phyloP scores from a whole-genome alignment of 768 basidiomycete species.

The Kwoniella sp. region DNA sequence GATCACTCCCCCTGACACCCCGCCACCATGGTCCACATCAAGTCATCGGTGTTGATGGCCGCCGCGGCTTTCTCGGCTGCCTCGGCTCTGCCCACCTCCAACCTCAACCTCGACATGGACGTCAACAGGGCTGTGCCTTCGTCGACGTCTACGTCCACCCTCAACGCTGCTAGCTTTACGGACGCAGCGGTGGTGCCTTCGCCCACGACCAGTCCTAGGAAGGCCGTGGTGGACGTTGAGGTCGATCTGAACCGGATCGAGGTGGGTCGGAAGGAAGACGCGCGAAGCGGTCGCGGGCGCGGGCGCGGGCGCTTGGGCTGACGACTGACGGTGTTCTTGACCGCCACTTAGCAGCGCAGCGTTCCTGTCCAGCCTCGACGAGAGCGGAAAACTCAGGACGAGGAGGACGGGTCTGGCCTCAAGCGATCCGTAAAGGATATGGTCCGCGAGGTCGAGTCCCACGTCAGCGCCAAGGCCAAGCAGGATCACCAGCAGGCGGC shows the following conservation, averaged over 20 bases:
- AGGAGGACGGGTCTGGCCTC: constrained; percentile 2
- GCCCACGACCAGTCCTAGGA: background rate
- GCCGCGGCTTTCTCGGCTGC: constrained; percentile 15
- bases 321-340: background rate
- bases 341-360: background rate
- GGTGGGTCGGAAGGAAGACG: background rate
- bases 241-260: constrained; percentile 5
- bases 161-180: background rate
- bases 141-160: background rate
- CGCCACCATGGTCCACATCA: constrained; percentile 16
- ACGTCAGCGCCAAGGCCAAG: background rate
- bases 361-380: constrained; percentile 2
- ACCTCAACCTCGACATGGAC: constrained; percentile 5
- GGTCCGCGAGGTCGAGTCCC: constrained; percentile 2
- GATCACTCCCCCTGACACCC: background rate
- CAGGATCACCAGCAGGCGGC: no score
- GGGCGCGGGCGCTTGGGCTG: background rate
- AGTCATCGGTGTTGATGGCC: constrained; percentile 15
- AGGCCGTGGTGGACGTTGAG: constrained; percentile 7
- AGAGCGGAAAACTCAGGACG: background rate
- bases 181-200: background rate
- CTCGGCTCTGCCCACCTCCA: constrained; percentile 6
- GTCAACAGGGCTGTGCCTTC: background rate
- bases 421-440: constrained; percentile 10
- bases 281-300: no score